These are phyloP conservation scores for Chlorella sp. DNA, from an alignment of 139 green algal genomes.

Conservation along the genomic window DNA sequence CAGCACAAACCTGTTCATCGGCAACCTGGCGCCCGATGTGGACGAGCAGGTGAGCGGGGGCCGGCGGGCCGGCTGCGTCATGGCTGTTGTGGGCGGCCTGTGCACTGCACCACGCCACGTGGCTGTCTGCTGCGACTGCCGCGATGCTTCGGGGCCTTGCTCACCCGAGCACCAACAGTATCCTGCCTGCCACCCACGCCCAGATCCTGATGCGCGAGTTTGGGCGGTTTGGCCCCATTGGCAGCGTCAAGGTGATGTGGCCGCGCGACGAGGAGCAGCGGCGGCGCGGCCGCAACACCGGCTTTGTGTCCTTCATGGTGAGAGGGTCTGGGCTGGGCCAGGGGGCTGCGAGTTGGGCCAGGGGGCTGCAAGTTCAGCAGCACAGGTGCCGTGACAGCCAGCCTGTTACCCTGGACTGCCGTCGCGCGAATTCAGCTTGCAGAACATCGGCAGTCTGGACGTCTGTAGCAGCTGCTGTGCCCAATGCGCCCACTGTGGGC, in stretches of 20 bases:
- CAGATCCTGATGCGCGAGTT: constrained; percentile 86
- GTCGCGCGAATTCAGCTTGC: no score
- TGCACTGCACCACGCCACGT: not conserved
- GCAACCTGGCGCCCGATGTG: constrained; percentile 88
- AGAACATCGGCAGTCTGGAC: no score
- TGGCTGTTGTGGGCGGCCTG: not conserved
- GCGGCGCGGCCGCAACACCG: constrained; percentile 84
- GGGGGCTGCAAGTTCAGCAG: no score
- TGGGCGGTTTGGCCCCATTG: constrained; percentile 89
- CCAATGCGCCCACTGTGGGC: no score
- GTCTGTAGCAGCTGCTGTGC: no score
- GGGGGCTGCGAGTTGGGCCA: no score
- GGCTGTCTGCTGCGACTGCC: not conserved
- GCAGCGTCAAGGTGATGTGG: constrained; percentile 98
- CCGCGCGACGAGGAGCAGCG: constrained; percentile 93
- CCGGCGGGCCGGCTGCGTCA: not conserved
- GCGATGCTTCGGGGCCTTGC: no score
- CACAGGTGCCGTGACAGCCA: no score
- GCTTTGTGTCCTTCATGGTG: constrained; percentile 98
- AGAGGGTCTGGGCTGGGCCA: not conserved
- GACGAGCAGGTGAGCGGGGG: constrained; percentile 59
- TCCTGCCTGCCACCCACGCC: not conserved
- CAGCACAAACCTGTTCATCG: constrained; percentile 95
- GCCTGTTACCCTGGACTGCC: no score
- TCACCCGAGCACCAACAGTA: not conserved